Evolutionary conservation across 495 filamentous ascomycete species (phyloP), one percentile per base, ranked within the genome.

Genomic region (Podospora pseudoanserina): DNA sequence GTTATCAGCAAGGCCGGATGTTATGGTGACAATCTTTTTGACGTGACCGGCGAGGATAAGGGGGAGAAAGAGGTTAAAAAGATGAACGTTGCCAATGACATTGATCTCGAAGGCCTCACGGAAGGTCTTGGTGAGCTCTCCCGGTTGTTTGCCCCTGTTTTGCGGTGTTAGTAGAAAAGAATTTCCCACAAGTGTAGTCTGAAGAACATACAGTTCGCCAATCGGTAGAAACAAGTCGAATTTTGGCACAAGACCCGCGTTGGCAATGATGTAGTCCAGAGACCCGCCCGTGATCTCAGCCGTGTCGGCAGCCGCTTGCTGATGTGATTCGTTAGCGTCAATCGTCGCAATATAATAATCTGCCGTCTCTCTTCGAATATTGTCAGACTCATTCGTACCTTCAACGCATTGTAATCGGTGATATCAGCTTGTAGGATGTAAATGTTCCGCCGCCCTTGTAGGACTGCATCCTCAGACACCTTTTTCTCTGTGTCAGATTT

Each of bases 11-110:
- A 76, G 28, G 49, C 85, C 86, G 20, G 65, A 80, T 13, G 84
- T 80, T 23, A 88, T 80, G 32, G 80, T 68, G 61, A 88, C 78
- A 64, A 87, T 80, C 71, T 88, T 89, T 71, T 87, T 87, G 56
- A 62, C 69, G 11, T 74, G 68, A 59, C 84, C 82, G 23, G 82
- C 76, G 7, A 77, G 70, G 60, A 88, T 72, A 1, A 86, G 79
- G 7, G 86, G 85, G 7, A 85, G 32, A 72, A 86, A 87, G 28
- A 80, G 66, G 70, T 84, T 81, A 70, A 82, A 80, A 27, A 84
- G 77, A 66, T 87, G 77, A 67, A 88, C 80, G 64, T 83, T 79
- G 16, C 76, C 84, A 55, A 84, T 32, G 30, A 83, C 76, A 66
- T 87, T 87, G 65, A 75, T 73, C 3, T 81, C 59, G 67, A 86